These are phyloP conservation scores for Tetrahymena thermophila DNA, from an alignment of 73 alveolate species.

Conservation along the genomic window DNA sequence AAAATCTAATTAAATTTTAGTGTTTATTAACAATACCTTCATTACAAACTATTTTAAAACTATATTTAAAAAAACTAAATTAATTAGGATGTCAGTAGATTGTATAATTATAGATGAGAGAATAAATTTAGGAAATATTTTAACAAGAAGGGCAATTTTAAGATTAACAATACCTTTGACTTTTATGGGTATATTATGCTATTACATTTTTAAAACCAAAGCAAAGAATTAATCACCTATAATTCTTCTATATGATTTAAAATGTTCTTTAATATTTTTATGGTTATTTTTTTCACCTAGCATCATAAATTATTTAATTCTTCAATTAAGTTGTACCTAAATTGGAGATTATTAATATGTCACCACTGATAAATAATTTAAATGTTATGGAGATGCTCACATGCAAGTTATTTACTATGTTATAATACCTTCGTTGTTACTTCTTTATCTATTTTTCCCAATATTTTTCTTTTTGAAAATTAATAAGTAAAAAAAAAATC, in stretches of 20 bases:
- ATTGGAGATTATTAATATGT: neutral
- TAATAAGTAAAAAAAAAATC: neutral
- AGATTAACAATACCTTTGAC: neutral
- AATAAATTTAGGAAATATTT: neutral
- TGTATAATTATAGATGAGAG: neutral
- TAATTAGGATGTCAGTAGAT: neutral
- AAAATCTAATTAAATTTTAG: no score
- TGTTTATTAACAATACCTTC: no score
- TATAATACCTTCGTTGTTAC: neutral
- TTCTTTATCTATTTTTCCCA: neutral
- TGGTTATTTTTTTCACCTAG: neutral
- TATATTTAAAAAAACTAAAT: no score
- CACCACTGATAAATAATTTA: neutral
- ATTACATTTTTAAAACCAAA: no score
- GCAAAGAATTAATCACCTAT: neutral
- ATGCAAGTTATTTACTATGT: neutral
- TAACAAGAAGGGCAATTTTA: neutral
- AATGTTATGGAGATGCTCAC: neutral
- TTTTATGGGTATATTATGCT: neutral
- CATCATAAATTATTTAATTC: no score
- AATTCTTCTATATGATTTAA: neutral
- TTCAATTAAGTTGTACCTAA: neutral
- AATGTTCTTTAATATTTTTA: neutral
- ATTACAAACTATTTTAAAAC: no score
- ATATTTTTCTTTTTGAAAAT: neutral